A percentile compares a stretch with the other conserved stretches of the same genome.
Evolutionary conservation across 768 basidiomycete genomes (phyloP).

Genomic region (Cantharellus cinnabarinus): DNA sequence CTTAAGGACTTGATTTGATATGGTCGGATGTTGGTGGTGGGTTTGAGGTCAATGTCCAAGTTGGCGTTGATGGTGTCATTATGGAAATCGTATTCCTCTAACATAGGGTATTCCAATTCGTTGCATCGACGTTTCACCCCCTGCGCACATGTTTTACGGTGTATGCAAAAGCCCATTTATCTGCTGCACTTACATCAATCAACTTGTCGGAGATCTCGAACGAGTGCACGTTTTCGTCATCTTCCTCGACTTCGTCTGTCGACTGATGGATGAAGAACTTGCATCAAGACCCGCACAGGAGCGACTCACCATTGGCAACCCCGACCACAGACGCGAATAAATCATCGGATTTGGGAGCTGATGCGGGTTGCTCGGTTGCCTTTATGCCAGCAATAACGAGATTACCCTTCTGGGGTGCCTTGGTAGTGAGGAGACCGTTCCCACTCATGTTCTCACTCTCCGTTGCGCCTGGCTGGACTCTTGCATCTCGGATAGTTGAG

Average conservation of each 20-base stretch:
- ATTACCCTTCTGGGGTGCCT: constrained; percentile 65
- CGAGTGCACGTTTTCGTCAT: constrained; percentile 91
- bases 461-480: constrained; percentile 26
- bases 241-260: constrained; percentile 87
- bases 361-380: constrained; percentile 49
- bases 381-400: constrained; percentile 74
- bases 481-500: constrained; percentile 60
- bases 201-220: constrained; percentile 89
- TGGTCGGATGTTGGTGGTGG: constrained; percentile 88
- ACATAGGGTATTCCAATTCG: constrained; percentile 91
- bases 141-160: constrained; percentile 21
- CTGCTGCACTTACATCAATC: constrained; percentile 49
- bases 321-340: constrained; percentile 94
- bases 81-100: constrained; percentile 98
- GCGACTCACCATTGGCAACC: constrained; percentile 54
- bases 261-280: background rate
- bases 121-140: constrained; percentile 93
- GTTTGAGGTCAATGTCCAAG: constrained; percentile 95
- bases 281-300: background rate
- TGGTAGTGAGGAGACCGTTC: constrained; percentile 56
- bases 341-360: constrained; percentile 28
- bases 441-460: background rate
- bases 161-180: background rate
- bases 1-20: constrained; percentile 97
- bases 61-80: constrained; percentile 94